Conservation (phyloP, 2,329 filamentous ascomycete species). For the Fonsecaea multimorphosa region DNA sequence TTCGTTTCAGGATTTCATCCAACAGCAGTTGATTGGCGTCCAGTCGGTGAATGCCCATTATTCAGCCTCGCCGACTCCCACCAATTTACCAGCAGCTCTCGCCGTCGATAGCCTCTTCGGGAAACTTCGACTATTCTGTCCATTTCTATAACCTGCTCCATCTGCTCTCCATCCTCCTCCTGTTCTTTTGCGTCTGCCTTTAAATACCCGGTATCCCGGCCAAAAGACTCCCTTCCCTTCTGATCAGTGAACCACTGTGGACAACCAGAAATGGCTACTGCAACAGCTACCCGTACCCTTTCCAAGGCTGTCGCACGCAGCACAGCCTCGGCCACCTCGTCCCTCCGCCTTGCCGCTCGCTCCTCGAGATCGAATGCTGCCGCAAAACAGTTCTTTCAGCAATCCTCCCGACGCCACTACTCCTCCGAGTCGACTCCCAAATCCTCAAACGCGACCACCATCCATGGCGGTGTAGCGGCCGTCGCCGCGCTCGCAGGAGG, state of each 20-base stretch:
- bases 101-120: constrained; percentile 11
- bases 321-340: constrained; percentile 47
- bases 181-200: constrained; percentile 7
- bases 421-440: constrained; percentile 68
- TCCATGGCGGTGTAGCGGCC: constrained; percentile 63
- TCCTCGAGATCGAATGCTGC: constrained; percentile 64
- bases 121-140: background rate
- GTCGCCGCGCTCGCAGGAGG: constrained; percentile 70
- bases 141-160: constrained; percentile 15
- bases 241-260: background rate
- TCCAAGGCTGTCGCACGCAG: constrained; percentile 51
- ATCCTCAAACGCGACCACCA: constrained; percentile 56
- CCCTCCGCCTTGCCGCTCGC: constrained; percentile 52
- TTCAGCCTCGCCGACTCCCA: constrained; percentile 24
- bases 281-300: constrained; percentile 51
- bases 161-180: constrained; percentile 7
- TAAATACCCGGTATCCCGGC: background rate
- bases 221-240: background rate
- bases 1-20: no score
- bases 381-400: constrained; percentile 71
- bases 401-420: constrained; percentile 78
- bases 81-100: constrained; percentile 4
- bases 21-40: background rate
- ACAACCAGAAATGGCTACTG: constrained; percentile 44
- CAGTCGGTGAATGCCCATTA: constrained; percentile 14